Evolutionary conservation across 106 monocot species (phyloP).

Genomic region (Allium sativum): DNA sequence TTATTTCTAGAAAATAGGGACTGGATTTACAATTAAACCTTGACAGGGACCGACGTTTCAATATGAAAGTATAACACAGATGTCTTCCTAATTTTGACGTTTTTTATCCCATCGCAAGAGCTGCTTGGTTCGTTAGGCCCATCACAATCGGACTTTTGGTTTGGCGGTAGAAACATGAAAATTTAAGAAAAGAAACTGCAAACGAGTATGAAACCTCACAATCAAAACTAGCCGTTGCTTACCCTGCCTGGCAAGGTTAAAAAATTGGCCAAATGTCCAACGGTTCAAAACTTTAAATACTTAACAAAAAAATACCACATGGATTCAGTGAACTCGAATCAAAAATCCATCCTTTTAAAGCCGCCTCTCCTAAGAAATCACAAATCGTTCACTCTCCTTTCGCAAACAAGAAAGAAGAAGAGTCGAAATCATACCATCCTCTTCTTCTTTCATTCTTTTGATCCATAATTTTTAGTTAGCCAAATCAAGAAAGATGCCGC

Average conservation of each 20-base stretch:
- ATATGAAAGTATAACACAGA: no score
- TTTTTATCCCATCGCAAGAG: no score
- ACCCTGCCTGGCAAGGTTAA: no score
- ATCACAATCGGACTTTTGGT: no score
- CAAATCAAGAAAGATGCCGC: constrained; percentile 11
- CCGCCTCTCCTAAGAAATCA: background rate
- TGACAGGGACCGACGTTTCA: no score
- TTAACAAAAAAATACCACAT: background rate
- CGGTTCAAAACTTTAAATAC: constrained; percentile 5
- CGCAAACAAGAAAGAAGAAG: constrained; percentile 6
- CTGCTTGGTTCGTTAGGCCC: no score
- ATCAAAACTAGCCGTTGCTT: constrained; percentile 6
- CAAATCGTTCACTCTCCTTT: constrained; percentile 3
- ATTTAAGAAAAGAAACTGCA: no score
- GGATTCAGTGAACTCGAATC: constrained; percentile 1
- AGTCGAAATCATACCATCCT: background rate
- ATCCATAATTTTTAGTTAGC: background rate
- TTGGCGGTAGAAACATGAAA: no score
- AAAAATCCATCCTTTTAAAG: background rate
- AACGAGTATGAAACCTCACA: background rate
- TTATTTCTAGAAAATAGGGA: no score
- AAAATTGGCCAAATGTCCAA: background rate
- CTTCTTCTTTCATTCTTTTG: background rate
- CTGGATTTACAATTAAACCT: no score
- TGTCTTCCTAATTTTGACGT: no score